These are phyloP conservation scores for Firmiana major DNA, from an alignment of 345 rosid species.

Conservation along the genomic window DNA sequence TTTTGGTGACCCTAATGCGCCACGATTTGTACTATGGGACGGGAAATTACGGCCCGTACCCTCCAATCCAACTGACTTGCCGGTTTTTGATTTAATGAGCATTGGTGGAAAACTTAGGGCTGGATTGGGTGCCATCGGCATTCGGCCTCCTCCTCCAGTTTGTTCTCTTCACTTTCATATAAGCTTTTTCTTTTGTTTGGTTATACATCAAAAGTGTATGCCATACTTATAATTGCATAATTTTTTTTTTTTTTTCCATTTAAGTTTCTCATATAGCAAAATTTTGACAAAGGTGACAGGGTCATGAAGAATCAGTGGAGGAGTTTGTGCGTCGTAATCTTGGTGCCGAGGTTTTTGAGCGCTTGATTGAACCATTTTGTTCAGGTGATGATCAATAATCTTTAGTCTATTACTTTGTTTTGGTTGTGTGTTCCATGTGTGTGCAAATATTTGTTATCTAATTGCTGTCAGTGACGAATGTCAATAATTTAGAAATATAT, in stretches of 20 bases:
- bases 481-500: background rate
- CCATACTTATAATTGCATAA: background rate
- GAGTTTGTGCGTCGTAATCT: slow-evolving; percentile 95
- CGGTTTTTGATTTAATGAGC: slow-evolving; percentile 84
- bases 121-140: slow-evolving; percentile 81
- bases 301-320: slow-evolving; percentile 89
- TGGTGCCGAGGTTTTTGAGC: slow-evolving; percentile 90
- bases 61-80: slow-evolving; percentile 63
- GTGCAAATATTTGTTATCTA: background rate
- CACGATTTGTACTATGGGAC: slow-evolving; percentile 84
- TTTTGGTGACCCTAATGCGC: slow-evolving; percentile 90
- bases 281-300: slow-evolving; percentile 83
- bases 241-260: slow-evolving; percentile 8
- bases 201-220: background rate
- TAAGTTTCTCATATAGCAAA: slow-evolving; percentile 39
- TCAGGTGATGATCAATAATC: slow-evolving; percentile 46
- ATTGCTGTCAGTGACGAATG: background rate
- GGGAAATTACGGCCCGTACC: slow-evolving; percentile 92
- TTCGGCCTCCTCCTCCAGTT: slow-evolving; percentile 89
- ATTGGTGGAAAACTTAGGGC: slow-evolving; percentile 85
- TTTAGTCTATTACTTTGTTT: background rate
- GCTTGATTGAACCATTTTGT: slow-evolving; percentile 95
- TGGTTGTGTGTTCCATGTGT: background rate
- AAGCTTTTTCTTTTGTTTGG: background rate
- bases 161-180: slow-evolving; percentile 38